Conservation (phyloP, 805 yeast genomes). For the Saturnispora gosingensis region DNA sequence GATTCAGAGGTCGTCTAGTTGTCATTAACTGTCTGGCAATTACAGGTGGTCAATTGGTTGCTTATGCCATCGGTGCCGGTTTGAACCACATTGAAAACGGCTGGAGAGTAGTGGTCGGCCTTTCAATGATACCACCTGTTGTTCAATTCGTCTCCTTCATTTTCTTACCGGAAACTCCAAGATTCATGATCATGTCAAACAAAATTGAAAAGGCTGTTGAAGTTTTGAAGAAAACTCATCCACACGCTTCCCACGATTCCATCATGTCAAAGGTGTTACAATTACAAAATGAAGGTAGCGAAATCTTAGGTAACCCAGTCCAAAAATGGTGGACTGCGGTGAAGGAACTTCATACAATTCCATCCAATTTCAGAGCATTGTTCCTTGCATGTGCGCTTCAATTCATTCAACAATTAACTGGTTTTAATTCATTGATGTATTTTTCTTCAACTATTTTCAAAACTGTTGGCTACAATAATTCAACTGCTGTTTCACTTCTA, state of each 20-base stretch:
- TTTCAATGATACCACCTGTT: conserved; percentile 81
- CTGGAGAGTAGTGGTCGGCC: conserved; percentile 88
- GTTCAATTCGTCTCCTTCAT: conserved; percentile 66
- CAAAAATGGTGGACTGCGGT: conserved; percentile 51
- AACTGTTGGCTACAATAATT: conserved; percentile 77
- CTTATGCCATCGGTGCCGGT: conserved; percentile 91
- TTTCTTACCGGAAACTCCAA: conserved; percentile 93
- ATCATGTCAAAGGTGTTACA: conserved; percentile 64
- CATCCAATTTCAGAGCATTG: conserved; percentile 82
- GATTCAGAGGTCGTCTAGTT: conserved; percentile 84
- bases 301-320: conserved; percentile 30
- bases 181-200: conserved; percentile 72
- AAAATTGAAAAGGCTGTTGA: conserved; percentile 52
- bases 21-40: conserved; percentile 82
- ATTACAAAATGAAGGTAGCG: conserved; percentile 38
- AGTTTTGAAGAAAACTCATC: conserved; percentile 58
- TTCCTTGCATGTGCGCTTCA: conserved; percentile 88
- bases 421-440: conserved; percentile 94
- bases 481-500: conserved; percentile 92
- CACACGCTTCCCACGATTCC: conserved; percentile 50
- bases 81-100: conserved; percentile 65
- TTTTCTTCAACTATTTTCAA: conserved; percentile 88
- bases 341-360: conserved; percentile 52
- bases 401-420: conserved; percentile 94
- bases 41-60: conserved; percentile 92